Evolutionary conservation across 176 grass and related monocot species (phyloP).

Genomic region (Chrysopogon serrulatus): DNA sequence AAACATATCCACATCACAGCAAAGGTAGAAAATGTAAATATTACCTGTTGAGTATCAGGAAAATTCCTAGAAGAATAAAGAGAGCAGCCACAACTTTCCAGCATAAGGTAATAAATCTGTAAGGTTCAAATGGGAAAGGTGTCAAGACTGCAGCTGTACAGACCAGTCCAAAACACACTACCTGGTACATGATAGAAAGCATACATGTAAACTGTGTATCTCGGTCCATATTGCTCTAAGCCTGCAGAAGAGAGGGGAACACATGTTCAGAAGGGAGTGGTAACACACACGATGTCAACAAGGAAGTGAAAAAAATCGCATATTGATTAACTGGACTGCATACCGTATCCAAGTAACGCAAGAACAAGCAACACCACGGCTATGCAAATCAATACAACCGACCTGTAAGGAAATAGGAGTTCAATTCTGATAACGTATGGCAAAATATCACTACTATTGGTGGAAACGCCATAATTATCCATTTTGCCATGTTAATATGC

Average conservation of each 20-base stretch:
- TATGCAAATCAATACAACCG: slow-evolving; percentile 57
- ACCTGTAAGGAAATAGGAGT: slow-evolving; percentile 42
- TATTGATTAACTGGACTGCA: slow-evolving; percentile 2
- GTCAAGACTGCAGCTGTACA: slow-evolving; percentile 21
- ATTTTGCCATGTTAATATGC: neutral
- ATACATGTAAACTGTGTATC: slow-evolving; percentile 76
- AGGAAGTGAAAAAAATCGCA: neutral
- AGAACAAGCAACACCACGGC: slow-evolving; percentile 68
- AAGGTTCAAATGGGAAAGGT: slow-evolving; percentile 27
- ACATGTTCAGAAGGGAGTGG: neutral
- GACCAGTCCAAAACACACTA: neutral
- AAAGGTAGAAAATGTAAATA: neutral
- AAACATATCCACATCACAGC: neutral
- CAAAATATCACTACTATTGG: neutral
- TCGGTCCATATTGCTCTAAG: slow-evolving; percentile 53
- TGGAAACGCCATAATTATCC: neutral
- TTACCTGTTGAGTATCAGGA: slow-evolving; percentile 77
- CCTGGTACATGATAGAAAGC: neutral
- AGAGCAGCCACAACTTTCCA: slow-evolving; percentile 66
- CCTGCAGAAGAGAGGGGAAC: slow-evolving; percentile 36
- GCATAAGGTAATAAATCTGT: slow-evolving; percentile 75
- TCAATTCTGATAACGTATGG: neutral
- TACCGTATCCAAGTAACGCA: slow-evolving; percentile 82
- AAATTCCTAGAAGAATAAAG: slow-evolving; percentile 76
- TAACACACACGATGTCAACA: neutral